Percentiles rank a stretch among this genome's conserved stretches.
phyloP scores from a whole-genome alignment of 805 yeast species.

The Priceomyces fermenticarens region DNA sequence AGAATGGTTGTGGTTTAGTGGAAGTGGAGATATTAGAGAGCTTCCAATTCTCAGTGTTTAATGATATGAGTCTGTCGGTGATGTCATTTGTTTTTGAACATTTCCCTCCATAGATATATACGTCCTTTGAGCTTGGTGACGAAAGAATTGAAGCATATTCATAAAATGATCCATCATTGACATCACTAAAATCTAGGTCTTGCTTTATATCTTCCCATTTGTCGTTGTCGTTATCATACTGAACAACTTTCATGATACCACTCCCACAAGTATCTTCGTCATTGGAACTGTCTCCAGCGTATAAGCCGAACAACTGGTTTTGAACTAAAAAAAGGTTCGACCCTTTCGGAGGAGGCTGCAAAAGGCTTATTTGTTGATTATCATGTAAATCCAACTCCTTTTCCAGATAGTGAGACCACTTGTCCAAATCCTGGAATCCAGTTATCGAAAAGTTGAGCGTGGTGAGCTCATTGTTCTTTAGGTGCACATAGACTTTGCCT shows the following conservation, averaged over 20 bases:
- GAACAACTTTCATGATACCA: conserved; percentile 21
- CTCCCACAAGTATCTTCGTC: conserved; percentile 20
- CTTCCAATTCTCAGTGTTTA: conserved; percentile 32
- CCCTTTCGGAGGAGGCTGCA: conserved; percentile 31
- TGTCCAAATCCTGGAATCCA: conserved; percentile 19
- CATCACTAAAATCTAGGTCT: conserved; percentile 16
- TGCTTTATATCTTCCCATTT: conserved; percentile 18
- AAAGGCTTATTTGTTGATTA: conserved; percentile 17
- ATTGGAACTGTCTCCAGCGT: conserved; percentile 1
- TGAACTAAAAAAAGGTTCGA: conserved; percentile 29
- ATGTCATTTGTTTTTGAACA: conserved; percentile 22
- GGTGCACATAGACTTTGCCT: conserved; percentile 33
- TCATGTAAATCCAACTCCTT: conserved; percentile 15
- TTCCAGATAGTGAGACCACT: conserved; percentile 2
- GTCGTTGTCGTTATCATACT: conserved; percentile 14
- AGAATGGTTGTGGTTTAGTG: conserved; percentile 55
- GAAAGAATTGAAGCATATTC: conserved; percentile 41
- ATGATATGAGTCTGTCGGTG: conserved; percentile 42
- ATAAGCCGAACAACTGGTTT: conserved; percentile 28
- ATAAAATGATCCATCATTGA: conserved; percentile 29
- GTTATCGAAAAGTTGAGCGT: conserved; percentile 32
- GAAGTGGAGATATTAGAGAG: conserved; percentile 43
- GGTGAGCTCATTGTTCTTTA: conserved; percentile 35
- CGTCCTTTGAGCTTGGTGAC: conserved; percentile 28
- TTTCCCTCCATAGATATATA: conserved; percentile 57